Evolutionary conservation across 495 filamentous ascomycete species (phyloP).

Genomic region (Zalerion maritima): DNA sequence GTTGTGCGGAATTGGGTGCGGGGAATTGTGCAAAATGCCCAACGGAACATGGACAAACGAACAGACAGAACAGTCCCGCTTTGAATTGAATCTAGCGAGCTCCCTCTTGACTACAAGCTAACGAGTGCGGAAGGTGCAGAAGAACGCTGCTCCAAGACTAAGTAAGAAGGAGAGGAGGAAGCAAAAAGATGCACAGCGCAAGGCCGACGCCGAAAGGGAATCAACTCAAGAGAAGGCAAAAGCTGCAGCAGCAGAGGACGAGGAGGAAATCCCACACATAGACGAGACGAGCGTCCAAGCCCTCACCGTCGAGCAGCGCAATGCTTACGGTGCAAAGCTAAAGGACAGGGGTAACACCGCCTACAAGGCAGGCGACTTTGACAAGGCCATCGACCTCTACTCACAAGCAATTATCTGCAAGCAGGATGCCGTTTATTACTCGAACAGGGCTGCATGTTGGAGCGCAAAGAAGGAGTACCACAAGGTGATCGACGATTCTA

Average conservation of each 20-base stretch:
- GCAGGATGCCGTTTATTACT: conserved; percentile 95
- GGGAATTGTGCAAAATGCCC: too few relatives aligned
- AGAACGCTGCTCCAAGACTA: conserved; percentile 21
- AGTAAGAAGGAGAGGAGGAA: conserved; percentile 46
- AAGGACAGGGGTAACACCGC: conserved; percentile 96
- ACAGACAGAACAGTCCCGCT: not conserved
- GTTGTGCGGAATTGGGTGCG: too few relatives aligned
- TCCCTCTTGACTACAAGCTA: too few relatives aligned
- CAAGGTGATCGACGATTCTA: conserved; percentile 94
- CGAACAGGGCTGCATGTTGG: conserved; percentile 94
- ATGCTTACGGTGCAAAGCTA: conserved; percentile 74
- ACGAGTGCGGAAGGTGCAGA: conserved; percentile 17
- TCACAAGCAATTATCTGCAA: conserved; percentile 92
- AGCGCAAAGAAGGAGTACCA: conserved; percentile 86
- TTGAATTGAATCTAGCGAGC: too few relatives aligned
- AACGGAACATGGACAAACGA: conserved; percentile 26
- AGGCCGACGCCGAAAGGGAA: conserved; percentile 34
- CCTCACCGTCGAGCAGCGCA: conserved; percentile 59
- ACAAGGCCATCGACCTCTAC: conserved; percentile 83
- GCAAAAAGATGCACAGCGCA: conserved; percentile 57
- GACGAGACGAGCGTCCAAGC: conserved; percentile 58
- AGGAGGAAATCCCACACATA: conserved; percentile 74
- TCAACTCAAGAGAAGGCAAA: conserved; percentile 23
- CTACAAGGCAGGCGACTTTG: conserved; percentile 83
- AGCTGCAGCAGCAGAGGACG: conserved; percentile 42